phyloP scores from a whole-genome alignment of 257 asterid species.

The Lavandula angustifolia region DNA sequence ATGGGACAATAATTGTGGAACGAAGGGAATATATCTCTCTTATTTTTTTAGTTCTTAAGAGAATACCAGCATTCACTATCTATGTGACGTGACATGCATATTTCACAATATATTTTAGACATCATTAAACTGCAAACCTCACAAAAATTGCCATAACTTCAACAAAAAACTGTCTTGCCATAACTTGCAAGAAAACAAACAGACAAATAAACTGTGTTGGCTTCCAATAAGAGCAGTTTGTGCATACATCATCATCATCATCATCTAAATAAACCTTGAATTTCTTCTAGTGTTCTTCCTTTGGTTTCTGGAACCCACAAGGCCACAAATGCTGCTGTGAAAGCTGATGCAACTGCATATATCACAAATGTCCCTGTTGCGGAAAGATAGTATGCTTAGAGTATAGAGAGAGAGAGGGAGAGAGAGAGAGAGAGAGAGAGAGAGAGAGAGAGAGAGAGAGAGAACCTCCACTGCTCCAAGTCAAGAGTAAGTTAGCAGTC shows the following conservation, averaged over 20 bases:
- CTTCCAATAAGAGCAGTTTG: neutral
- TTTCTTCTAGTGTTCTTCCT: slow-evolving; percentile 89
- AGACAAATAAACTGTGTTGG: slow-evolving; percentile 4
- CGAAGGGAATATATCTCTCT: no score
- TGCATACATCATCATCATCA: neutral
- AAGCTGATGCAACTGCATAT: slow-evolving; percentile 57
- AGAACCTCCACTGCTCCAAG: slow-evolving; percentile 89
- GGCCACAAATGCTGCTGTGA: slow-evolving; percentile 55
- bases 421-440: slow-evolving; percentile 7
- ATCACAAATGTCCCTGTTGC: slow-evolving; percentile 73
- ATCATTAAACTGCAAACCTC: no score
- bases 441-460: slow-evolving; percentile 40
- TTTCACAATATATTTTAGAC: no score
- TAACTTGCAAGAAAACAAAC: neutral
- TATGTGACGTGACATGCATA: no score
- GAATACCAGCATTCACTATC: no score
- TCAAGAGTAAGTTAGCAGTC: slow-evolving; percentile 78
- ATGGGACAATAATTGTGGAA: no score
- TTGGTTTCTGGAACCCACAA: slow-evolving; percentile 90
- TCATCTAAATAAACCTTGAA: slow-evolving; percentile 65
- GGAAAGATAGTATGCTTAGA: neutral
- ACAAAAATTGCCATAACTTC: no score
- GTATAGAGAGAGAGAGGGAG: no score
- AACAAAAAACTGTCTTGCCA: neutral
- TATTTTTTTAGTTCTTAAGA: no score